Base-by-base conservation (phyloP, 2,329 filamentous ascomycete species). In the Paecilomyces variotii region DNA sequence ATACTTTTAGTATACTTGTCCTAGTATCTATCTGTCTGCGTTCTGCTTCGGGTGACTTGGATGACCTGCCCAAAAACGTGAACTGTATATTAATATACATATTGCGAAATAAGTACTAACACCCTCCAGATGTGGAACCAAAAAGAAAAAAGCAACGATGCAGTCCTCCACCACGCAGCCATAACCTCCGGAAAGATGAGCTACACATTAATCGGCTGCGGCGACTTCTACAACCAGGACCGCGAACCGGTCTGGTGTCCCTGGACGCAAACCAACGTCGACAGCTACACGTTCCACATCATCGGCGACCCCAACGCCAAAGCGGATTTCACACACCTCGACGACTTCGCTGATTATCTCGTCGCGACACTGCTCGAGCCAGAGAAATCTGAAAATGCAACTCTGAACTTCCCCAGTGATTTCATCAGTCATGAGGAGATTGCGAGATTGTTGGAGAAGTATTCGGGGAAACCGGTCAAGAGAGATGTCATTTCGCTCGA, bases 201-300 rank as follows among this genome's bases (percentile, higher is more conserved):
- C 19, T 72, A 68, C 59, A 72, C 68, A 2, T 54, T 70, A 12
- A 68, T 71, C 59, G 66, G 69, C 54, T 70, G 68, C 57, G 68
- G 69, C 24, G 67, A 71, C 32, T 68, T 69, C 54, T 70, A 70
- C 57, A 65, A 72, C 60, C 64, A 68, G 59, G 56, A 61, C 25
- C 63, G 64, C n/a, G 68, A 72, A 53, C 56, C 58, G 2, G 59
- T 62, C 4, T 68, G 64, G 63, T 72, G 65, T 56, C 67, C 65
- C 1, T 68, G 68, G 67, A 66, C 63, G 0, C 63, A 67, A 10
- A 56, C 52, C 2, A 56, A 62, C 25, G 56, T 59, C 4, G n/a
- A 62, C 1, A 58, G 62, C 3, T 69, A 69, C 57, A 63, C 51
- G 0, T 24, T 71, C 24, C 64, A 67, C 39, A 58, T 66, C 10